phyloP scores from a whole-genome alignment of 1,284 basidiomycete genomes.

The Farysia itapuensis region DNA sequence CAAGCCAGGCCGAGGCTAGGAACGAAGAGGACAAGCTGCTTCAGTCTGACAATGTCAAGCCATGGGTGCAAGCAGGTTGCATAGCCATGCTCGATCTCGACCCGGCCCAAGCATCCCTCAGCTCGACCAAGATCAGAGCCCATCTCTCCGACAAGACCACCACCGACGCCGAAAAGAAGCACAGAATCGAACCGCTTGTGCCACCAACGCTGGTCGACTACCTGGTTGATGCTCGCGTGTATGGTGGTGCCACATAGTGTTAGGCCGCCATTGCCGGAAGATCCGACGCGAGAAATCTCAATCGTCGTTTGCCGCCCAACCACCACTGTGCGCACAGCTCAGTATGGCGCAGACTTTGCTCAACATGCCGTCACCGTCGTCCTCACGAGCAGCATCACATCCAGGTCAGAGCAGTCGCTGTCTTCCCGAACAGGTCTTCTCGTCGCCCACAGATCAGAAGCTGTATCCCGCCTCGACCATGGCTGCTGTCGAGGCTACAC shows the following conservation, averaged over 20 bases:
- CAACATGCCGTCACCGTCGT: background rate
- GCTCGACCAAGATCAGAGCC: conserved; percentile 36
- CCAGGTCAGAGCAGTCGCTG: background rate
- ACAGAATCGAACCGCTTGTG: conserved; percentile 15
- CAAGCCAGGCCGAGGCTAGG: conserved; percentile 2
- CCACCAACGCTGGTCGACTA: conserved; percentile 35
- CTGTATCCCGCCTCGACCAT: conserved; percentile 23
- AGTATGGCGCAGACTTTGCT: no score
- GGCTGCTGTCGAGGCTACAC: conserved; percentile 12
- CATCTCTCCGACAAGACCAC: conserved; percentile 8
- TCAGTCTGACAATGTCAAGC: conserved; percentile 9
- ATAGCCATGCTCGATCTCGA: conserved; percentile 38
- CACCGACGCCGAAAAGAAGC: conserved; percentile 2
- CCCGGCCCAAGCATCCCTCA: conserved; percentile 19
- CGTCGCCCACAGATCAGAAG: conserved; percentile 6
- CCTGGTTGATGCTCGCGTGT: conserved; percentile 21
- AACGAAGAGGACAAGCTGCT: conserved; percentile 24
- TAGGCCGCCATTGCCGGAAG: no score
- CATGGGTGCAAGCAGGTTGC: conserved; percentile 25
- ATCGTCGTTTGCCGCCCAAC: no score
- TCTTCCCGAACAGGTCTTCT: conserved; percentile 20
- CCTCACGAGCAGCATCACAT: background rate
- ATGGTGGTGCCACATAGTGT: no score
- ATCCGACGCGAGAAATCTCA: no score
- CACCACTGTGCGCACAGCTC: no score